Evolutionary conservation across 176 grass and related monocot species (phyloP).

Genomic region (Carex myosuroides): DNA sequence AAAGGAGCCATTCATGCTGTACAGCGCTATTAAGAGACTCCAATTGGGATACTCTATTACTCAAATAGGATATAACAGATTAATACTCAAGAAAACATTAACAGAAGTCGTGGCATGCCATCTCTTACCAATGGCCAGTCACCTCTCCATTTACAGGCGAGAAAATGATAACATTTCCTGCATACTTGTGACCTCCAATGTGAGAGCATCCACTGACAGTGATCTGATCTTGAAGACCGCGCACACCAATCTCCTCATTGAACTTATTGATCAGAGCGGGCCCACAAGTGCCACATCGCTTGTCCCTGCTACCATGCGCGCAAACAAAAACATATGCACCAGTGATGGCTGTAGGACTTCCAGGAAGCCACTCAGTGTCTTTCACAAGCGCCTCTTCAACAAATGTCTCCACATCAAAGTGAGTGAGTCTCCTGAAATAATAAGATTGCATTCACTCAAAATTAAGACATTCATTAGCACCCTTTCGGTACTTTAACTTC

Average conservation of each 20-base stretch:
- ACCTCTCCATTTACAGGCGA: constrained; percentile 47
- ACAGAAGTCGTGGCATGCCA: neutral
- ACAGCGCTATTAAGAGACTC: no score
- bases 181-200: constrained; percentile 94
- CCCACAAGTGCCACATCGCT: constrained; percentile 84
- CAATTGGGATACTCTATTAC: neutral
- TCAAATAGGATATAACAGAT: neutral
- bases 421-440: constrained; percentile 63
- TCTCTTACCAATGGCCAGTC: constrained; percentile 84
- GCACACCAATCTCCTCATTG: constrained; percentile 60
- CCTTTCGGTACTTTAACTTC: neutral
- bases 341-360: constrained; percentile 48
- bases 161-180: constrained; percentile 95
- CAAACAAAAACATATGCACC: constrained; percentile 92
- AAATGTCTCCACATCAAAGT: constrained; percentile 85
- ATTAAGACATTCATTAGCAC: neutral
- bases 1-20: neutral
- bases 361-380: constrained; percentile 74
- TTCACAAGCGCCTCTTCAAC: constrained; percentile 91
- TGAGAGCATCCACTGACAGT: constrained; percentile 81
- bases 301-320: constrained; percentile 78
- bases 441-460: neutral
- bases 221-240: constrained; percentile 52
- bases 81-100: neutral
- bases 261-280: constrained; percentile 72